Evolutionary conservation across 2,329 filamentous ascomycete genomes (phyloP), one percentile per base, ranked within the genome.

Genomic region (Cercospora sp.): DNA sequence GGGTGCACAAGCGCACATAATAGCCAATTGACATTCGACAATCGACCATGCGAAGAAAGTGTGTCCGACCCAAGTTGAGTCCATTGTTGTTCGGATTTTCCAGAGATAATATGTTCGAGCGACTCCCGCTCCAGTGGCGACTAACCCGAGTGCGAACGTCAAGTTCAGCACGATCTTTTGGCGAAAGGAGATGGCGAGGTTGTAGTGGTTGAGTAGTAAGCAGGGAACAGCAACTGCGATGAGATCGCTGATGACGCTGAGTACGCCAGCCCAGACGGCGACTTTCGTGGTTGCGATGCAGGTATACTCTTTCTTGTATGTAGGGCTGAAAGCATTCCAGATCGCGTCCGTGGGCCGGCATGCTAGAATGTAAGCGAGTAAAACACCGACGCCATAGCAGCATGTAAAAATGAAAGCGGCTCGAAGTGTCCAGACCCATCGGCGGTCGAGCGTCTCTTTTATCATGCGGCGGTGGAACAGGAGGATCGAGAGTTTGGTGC

Each of bases 1-100:
- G 0, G 76, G 76, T 8, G 74, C 72, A 59, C 75, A 76, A 2
- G 76, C 74, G 62, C 75, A 77, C 64, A 78, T 76, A 42, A 78
- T 74, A 28, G 72, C 75, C 1, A 77, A 68, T 23, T 77, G 75
- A 18, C 69, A 70, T 64, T 78, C 75, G 31, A 76, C 64, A 12
- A 74, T 40, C 4, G 71, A 72, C 74, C 74, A 77, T 48, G 72
- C 69, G 69, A 74, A 74, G 53, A 75, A 69, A 31, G 72, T 60
- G 62, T 74, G 76, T 30, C 74, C 74, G 0, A 61, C 65, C 75
- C 74, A 76, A 16, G 64, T 70, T 3, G 69, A 70, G 59, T 77
- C 75, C 62, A 64, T 62, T 5, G 64, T 67, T 10, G 67, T 65
- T 48, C 68, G 71, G 26, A 73, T 64, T 31, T 65, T 63, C 65